Evolutionary conservation across 2,329 filamentous ascomycete species (phyloP).

Genomic region (Intubia oerlemansii): DNA sequence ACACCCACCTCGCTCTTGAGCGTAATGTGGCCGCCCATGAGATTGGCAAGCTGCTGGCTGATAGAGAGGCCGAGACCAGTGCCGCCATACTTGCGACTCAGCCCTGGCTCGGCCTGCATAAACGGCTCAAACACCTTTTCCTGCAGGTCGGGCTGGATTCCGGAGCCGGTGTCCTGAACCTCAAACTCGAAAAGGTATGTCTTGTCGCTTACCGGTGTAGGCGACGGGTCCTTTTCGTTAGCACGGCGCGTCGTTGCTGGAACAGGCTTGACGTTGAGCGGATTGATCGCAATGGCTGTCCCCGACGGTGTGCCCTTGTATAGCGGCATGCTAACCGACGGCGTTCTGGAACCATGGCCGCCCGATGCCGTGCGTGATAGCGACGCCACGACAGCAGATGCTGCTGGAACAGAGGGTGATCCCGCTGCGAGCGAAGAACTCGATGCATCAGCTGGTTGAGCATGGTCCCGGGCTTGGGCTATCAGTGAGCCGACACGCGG

Average conservation of each 20-base stretch:
- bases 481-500: slow-evolving; percentile 24
- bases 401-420: no score
- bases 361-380: no score
- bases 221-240: slow-evolving; percentile 34
- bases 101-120: slow-evolving; percentile 72
- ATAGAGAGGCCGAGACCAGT: slow-evolving; percentile 79
- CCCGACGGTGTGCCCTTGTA: slow-evolving; percentile 17
- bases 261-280: slow-evolving; percentile 30
- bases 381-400: no score
- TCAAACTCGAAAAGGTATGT: slow-evolving; percentile 69
- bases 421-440: no score
- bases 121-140: slow-evolving; percentile 83
- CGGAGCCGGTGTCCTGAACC: slow-evolving; percentile 72
- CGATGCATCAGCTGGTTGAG: no score
- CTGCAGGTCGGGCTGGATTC: slow-evolving; percentile 59
- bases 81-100: slow-evolving; percentile 79
- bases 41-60: slow-evolving; percentile 60
- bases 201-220: slow-evolving; percentile 38
- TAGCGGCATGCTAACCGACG: slow-evolving; percentile 2
- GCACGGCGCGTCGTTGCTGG: slow-evolving; percentile 13
- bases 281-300: slow-evolving; percentile 40
- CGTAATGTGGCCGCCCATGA: slow-evolving; percentile 64
- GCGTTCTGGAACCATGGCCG: neutral
- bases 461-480: no score
- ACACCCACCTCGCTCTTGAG: slow-evolving; percentile 50